Base-by-base conservation (phyloP, 257 asterid species). In the Cruciata laevipes region DNA sequence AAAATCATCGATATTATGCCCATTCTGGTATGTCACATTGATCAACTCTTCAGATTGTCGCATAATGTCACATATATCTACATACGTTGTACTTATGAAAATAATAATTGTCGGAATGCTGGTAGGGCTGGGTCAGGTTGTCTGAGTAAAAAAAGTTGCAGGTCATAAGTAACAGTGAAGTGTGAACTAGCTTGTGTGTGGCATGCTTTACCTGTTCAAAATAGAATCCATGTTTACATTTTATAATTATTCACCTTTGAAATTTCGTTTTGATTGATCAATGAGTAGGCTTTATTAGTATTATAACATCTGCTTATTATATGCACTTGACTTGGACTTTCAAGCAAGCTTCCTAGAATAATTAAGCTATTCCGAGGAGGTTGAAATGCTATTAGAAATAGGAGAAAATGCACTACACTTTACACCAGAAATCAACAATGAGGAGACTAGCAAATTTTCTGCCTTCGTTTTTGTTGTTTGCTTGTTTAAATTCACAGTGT, bases 341-440 rank as follows among this genome's bases (percentile, higher is more conserved):
- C 16, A 56, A 20, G 61, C 31, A 23, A 56, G 0, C 31, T 20
- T 44, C n/a, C 52, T 44, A 5, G 52, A 16, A 13, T 44, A 16
- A 13, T 44, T 44, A 13, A 18, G 25, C 59, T 52, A 6, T 20
- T 0, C 11, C n/a, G 16, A 2, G 14, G 6, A 4, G n/a, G 1
- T 47, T 58, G 63, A 58, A 42, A 11, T 59, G 62, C 32, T 23
- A 30, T 25, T 3, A 21, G 20, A 42, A 42, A 1, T 11, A 3
- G 10, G 49, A 9, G 20, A 31, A 21, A 30, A 14, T 32, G 18
- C 42, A 18, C 1, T 35, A 13, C 24, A 13, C 23, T 64, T 49
- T 64, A 3, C 69, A 64, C 53, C 53, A 47, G 53, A 47, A 47
- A 30, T 9, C 69, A 47, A 30, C 3, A 9, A 66, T 65, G 60